Evolutionary conservation across 495 filamentous ascomycete genomes (phyloP).

Genomic region (Evansstolkia leycettana): DNA sequence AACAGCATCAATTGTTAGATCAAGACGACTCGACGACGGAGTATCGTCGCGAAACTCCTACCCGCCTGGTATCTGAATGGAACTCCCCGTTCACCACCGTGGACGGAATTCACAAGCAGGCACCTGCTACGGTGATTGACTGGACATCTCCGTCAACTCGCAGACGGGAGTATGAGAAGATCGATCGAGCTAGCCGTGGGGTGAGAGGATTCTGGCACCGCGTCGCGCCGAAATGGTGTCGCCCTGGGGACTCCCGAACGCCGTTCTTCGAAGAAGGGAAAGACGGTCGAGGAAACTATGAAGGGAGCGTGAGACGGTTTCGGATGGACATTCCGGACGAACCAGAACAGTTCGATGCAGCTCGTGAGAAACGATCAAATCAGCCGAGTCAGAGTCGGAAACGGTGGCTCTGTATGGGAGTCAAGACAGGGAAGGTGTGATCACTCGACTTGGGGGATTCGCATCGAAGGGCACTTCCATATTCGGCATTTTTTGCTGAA

Average conservation of each 20-base stretch:
- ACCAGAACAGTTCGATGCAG: neutral
- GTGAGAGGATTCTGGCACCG: constrained; percentile 33
- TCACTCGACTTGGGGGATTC: too few species aligned
- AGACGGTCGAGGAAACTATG: constrained; percentile 23
- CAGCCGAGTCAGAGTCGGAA: too few species aligned
- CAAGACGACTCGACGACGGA: constrained; percentile 3
- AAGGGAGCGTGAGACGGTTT: constrained; percentile 35
- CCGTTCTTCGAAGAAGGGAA: constrained; percentile 33
- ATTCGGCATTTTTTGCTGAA: too few species aligned
- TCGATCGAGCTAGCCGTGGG: constrained; percentile 35
- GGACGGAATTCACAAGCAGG: constrained; percentile 8
- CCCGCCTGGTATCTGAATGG: neutral
- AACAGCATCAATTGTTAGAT: constrained; percentile 1
- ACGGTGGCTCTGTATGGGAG: too few species aligned
- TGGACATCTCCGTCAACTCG: constrained; percentile 38
- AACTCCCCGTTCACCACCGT: constrained; percentile 7
- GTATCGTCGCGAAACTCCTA: neutral
- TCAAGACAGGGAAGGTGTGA: too few species aligned
- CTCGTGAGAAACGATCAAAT: too few species aligned
- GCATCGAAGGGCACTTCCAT: too few species aligned
- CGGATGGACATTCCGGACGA: constrained; percentile 37
- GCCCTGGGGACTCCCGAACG: constrained; percentile 14
- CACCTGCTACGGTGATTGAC: constrained; percentile 34
- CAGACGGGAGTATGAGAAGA: constrained; percentile 35
- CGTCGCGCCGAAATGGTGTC: constrained; percentile 31